phyloP scores from a whole-genome alignment of 371 early-diverging fungal species.

The Paraphysoderma sedebokerense region DNA sequence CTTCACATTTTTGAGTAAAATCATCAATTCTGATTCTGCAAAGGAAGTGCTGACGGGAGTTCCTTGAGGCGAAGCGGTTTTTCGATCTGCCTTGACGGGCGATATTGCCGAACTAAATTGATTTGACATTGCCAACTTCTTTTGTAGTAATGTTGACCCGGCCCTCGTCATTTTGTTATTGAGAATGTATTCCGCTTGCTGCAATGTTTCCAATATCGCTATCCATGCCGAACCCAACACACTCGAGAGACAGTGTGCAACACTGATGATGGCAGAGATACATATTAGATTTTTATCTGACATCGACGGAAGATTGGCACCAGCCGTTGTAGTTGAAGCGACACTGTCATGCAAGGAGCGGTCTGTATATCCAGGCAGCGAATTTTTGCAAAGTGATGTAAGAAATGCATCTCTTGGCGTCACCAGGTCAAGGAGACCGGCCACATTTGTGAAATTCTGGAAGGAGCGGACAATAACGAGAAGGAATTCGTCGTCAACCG shows the following conservation, averaged over 20 bases:
- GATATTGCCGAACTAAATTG: too few relatives aligned
- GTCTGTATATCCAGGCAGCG: too few relatives aligned
- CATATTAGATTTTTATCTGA: conserved; percentile 63
- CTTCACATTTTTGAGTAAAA: conserved; percentile 32
- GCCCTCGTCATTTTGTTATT: too few relatives aligned
- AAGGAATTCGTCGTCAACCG: conserved; percentile 76
- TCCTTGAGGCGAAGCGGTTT: too few relatives aligned
- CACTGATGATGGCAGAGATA: conserved; percentile 48
- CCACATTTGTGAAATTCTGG: conserved; percentile 57
- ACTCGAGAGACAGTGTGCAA: conserved; percentile 53
- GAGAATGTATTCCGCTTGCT: conserved; percentile 59
- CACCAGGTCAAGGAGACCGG: conserved; percentile 61
- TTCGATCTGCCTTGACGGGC: too few relatives aligned
- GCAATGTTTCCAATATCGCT: conserved; percentile 67
- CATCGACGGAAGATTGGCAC: conserved; percentile 15
- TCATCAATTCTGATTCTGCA: too few relatives aligned
- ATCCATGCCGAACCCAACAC: conserved; percentile 74
- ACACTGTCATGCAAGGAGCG: conserved; percentile 18
- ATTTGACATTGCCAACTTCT: too few relatives aligned
- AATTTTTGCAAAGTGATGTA: conserved; percentile 56
- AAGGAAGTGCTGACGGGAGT: too few relatives aligned
- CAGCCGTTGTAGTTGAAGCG: conserved; percentile 22
- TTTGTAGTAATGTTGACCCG: too few relatives aligned
- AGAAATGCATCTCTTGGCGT: conserved; percentile 75
- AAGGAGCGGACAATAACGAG: conserved; percentile 45